Evolutionary conservation across 208 protist species (phyloP).

Genomic region (Novymonas esmeraldas): DNA sequence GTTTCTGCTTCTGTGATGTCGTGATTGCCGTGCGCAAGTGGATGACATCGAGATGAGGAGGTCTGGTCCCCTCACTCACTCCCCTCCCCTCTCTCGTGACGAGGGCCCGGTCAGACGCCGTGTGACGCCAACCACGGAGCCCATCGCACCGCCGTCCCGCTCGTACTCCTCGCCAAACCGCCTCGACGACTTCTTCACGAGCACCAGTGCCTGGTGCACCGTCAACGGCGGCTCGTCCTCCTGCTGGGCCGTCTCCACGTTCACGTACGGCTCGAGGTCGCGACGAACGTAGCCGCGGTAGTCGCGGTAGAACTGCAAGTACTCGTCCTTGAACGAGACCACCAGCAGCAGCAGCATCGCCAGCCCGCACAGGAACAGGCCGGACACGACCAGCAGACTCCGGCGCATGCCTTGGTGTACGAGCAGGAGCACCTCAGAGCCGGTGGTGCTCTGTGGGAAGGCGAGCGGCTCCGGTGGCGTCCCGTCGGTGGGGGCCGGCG

Average conservation of each 20-base stretch:
- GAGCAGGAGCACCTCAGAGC: conserved; percentile 43
- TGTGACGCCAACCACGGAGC: conserved; percentile 25
- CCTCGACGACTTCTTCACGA: conserved; percentile 69
- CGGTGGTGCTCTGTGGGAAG: conserved; percentile 57
- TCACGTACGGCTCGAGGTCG: conserved; percentile 48
- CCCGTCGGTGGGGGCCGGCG: not conserved
- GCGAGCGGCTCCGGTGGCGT: conserved; percentile 29
- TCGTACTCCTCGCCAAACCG: conserved; percentile 55
- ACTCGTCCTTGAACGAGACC: conserved; percentile 40
- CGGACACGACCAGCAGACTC: conserved; percentile 30
- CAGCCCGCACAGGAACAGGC: conserved; percentile 30
- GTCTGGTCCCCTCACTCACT: too few species aligned
- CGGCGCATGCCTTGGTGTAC: conserved; percentile 43
- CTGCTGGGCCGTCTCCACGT: conserved; percentile 27
- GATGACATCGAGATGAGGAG: too few species aligned
- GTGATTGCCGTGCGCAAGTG: too few species aligned
- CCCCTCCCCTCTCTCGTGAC: not conserved
- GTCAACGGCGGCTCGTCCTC: conserved; percentile 28
- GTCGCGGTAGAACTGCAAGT: conserved; percentile 31
- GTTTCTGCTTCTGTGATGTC: too few species aligned
- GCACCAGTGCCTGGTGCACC: conserved; percentile 45
- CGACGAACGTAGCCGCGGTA: conserved; percentile 33
- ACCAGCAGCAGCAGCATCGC: conserved; percentile 49
- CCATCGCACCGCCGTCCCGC: conserved; percentile 41
- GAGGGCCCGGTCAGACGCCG: conserved; percentile 20